Base-by-base conservation (phyloP, 2,329 filamentous ascomycete genomes). In the Nothophaeocryptopus gaeumannii region DNA sequence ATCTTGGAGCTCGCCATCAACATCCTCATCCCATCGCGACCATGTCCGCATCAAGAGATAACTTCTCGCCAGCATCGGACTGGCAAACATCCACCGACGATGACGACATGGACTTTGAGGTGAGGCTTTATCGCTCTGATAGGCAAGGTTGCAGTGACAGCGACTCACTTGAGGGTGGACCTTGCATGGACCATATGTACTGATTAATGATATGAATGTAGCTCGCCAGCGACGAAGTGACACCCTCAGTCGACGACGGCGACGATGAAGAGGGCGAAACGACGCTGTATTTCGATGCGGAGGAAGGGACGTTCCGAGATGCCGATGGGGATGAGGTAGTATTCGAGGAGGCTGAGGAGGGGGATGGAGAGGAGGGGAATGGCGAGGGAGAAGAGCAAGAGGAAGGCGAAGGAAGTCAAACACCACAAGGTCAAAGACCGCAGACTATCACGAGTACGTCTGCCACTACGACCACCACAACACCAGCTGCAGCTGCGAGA, bases 31-130 rank as follows among this genome's bases (percentile, higher is more conserved):
- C 20, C 33, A 15, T 13, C 26, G 12, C 11, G 8, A 43, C 16
- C 16, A 56, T 53, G 50, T 54, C 54, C 11, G 36, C 47, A 8
- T 47, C 47, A 9, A 32, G 47, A 32, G 45, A 56, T 32, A 45
- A 34, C 16, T 51, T 56, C 29, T 55, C 56, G 13, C 56, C 54
- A 12, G 43, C 46, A 30, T 45, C 41, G 26, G 57, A 53, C 11
- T 60, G 58, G 59, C 54, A 57, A 41, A 60, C 58, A 29, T 54
- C 58, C n/a, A 51, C 50, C n/a, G 59, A 61, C 58, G 72, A 75
- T 68, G 75, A 79, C 67, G 75, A 78, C 65, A 76, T 77, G 71
- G 75, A 78, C 55, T 76, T 73, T 65, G 68, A 76, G 59, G 63
- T 66, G 52, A 47, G 51, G 32, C 39, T 38, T 26, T 42, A 34